Evolutionary conservation across 352 stramenopile genomes (phyloP), one percentile per base, ranked within the genome.

Genomic region (Pythium pyrilobum): DNA sequence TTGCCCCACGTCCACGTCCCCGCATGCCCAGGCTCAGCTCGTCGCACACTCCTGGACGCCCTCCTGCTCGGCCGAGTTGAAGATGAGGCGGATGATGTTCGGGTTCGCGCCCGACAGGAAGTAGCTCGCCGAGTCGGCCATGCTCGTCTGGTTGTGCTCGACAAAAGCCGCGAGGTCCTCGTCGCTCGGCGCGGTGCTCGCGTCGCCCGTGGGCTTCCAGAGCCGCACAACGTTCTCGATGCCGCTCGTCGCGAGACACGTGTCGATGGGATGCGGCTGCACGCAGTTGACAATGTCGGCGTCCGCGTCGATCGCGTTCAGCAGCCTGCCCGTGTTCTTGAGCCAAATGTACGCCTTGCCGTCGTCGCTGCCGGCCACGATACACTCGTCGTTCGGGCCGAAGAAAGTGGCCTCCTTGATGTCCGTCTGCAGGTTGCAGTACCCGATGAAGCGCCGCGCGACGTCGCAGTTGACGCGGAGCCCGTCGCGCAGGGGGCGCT

Each of bases 371-470:
- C 87, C 87, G 5, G 84, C 82, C 24, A 95, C 83, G 34, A 96
- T 82, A 40, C 87, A 92, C 29, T 71, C 74, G 46, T 92, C 87
- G 36, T 94, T 90, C n/a, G 71, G 71, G 0, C 87, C 87, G 34
- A 96, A 90, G 50, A 96, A 96, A 0, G 69, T 69, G 0, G 85
- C 85, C 59, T 96, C 85, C 59, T 96, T 96, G 59, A 96, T 96
- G 32, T 95, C 87, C 0, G 87, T 96, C 64, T 94, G 75, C 18
- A 87, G 64, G 55, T 96, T 96, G 67, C 81, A 89, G 47, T 92
- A 92, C 5, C 87, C 87, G 29, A 93, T 81, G 39, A 92, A 95
- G 0, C 87, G 82, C 28, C 74, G 69, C 13, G 85, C 64, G 13
- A 81, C 69, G 32, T 89, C 74, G 24, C 71, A 85, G 56, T 85